These are phyloP conservation scores for Coemansia reversa DNA, from an alignment of 192 early-diverging fungal species.

Conservation along the genomic window DNA sequence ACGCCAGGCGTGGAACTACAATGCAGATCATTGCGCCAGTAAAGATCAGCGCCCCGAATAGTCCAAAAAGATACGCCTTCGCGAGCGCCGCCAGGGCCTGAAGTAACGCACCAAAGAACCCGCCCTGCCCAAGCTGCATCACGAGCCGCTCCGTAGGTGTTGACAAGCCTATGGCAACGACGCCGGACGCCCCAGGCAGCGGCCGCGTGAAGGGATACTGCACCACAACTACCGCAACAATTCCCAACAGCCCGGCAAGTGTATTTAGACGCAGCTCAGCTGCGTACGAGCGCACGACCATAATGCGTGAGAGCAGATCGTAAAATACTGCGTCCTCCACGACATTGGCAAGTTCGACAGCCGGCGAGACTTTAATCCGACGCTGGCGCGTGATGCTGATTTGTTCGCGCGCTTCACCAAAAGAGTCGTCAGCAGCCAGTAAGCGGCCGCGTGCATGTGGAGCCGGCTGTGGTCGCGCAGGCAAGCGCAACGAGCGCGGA, in stretches of 20 bases:
- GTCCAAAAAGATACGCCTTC: constrained; percentile 19
- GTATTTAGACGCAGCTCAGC: constrained; percentile 34
- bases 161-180: not conserved
- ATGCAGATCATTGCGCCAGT: constrained; percentile 30
- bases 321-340: constrained; percentile 44
- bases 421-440: constrained; percentile 22
- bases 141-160: constrained; percentile 25
- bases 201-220: constrained; percentile 46
- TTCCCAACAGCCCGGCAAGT: constrained; percentile 26
- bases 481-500: constrained; percentile 39
- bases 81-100: constrained; percentile 19
- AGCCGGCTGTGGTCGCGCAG: constrained; percentile 9
- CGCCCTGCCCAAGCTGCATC: constrained; percentile 44
- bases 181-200: constrained; percentile 12
- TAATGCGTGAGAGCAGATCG: constrained; percentile 35
- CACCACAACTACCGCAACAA: constrained; percentile 19
- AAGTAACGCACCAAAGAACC: constrained; percentile 33
- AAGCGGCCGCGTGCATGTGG: not conserved
- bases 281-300: constrained; percentile 49
- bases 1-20: constrained; percentile 44
- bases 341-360: not conserved
- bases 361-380: constrained; percentile 9
- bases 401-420: constrained; percentile 13
- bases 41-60: constrained; percentile 31
- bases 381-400: constrained; percentile 7